Conservation (phyloP, 139 green algal genomes). For the Asterochloris erici region DNA sequence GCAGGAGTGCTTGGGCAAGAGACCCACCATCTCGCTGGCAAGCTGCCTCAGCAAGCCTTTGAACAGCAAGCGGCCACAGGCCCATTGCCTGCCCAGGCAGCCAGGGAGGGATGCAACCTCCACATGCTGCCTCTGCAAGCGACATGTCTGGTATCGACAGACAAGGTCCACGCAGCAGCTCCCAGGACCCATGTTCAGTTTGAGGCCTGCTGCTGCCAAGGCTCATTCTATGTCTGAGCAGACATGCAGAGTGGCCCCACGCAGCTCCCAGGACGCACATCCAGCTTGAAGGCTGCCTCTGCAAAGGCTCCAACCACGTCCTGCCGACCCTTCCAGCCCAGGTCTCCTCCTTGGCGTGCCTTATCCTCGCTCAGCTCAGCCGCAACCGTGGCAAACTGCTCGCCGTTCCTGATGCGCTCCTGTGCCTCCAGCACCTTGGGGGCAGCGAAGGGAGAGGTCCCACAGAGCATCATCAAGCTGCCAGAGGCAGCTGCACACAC, state of each 20-base stretch:
- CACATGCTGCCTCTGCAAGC: too few species aligned
- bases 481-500: too few species aligned
- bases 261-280: slow-evolving; percentile 17
- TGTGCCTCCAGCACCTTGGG: slow-evolving; percentile 26
- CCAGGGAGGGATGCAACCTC: too few species aligned
- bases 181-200: too few species aligned
- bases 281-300: slow-evolving; percentile 46
- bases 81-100: too few species aligned
- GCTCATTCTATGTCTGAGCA: neutral
- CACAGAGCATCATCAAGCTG: neutral
- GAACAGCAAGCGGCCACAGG: too few species aligned
- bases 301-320: slow-evolving; percentile 49
- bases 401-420: slow-evolving; percentile 31
- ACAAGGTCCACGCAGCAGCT: too few species aligned
- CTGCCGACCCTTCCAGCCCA: slow-evolving; percentile 44
- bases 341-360: slow-evolving; percentile 41
- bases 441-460: neutral
- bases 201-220: too few species aligned
- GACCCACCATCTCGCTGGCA: too few species aligned
- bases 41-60: too few species aligned
- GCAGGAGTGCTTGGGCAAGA: too few species aligned
- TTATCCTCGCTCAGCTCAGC: slow-evolving; percentile 37
- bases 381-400: slow-evolving; percentile 46
- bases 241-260: neutral
- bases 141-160: too few species aligned